Conservation (phyloP, 352 stramenopile genomes). For the Phytophthora europaea region DNA sequence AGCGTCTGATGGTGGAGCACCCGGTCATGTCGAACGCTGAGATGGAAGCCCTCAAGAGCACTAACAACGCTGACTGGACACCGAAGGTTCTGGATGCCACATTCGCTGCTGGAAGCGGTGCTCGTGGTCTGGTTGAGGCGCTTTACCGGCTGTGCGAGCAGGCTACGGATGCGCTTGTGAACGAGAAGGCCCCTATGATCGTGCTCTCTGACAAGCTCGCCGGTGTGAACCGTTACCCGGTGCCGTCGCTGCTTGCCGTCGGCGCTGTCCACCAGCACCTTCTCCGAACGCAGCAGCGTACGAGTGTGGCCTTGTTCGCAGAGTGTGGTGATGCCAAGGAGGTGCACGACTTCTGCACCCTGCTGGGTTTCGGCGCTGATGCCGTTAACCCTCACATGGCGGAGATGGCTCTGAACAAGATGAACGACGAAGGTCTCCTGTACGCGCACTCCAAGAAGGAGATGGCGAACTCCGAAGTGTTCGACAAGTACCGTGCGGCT, state of each 20-base stretch:
- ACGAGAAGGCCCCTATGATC: slow-evolving; percentile 75
- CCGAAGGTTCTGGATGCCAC: slow-evolving; percentile 72
- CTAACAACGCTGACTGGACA: slow-evolving; percentile 66
- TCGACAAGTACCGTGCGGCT: slow-evolving; percentile 73
- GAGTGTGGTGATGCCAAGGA: slow-evolving; percentile 97
- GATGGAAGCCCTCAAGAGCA: slow-evolving; percentile 94
- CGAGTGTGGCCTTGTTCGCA: slow-evolving; percentile 92
- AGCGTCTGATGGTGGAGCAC: slow-evolving; percentile 94
- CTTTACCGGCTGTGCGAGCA: slow-evolving; percentile 95
- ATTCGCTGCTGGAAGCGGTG: slow-evolving; percentile 65
- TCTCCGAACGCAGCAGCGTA: slow-evolving; percentile 93
- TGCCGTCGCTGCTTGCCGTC: slow-evolving; percentile 96
- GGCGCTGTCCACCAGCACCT: slow-evolving; percentile 98
- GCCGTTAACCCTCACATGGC: slow-evolving; percentile 96
- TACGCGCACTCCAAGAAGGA: slow-evolving; percentile 69
- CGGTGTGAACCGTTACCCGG: slow-evolving; percentile 87
- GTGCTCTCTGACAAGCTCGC: slow-evolving; percentile 95
- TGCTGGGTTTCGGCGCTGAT: slow-evolving; percentile 96
- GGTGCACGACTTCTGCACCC: slow-evolving; percentile 96
- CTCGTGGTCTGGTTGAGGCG: slow-evolving; percentile 80
- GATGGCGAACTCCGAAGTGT: slow-evolving; percentile 67
- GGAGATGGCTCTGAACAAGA: slow-evolving; percentile 95
- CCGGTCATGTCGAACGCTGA: slow-evolving; percentile 94
- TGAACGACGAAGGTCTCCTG: slow-evolving; percentile 94
- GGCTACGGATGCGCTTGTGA: slow-evolving; percentile 92